These are phyloP conservation scores for Paramecium sexaurelia DNA, from an alignment of 73 alveolate species.

Conservation along the genomic window DNA sequence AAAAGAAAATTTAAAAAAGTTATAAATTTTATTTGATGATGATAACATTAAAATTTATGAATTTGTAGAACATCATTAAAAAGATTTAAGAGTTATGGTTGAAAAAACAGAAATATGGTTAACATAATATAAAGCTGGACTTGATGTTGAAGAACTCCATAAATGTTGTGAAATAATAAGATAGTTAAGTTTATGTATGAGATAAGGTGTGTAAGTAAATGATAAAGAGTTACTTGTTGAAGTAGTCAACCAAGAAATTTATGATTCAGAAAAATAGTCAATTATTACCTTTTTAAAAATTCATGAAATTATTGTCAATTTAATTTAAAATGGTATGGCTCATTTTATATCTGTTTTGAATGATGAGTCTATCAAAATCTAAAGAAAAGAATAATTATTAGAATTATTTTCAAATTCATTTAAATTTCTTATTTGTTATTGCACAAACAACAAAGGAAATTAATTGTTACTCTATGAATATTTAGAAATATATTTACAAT, in stretches of 20 bases:
- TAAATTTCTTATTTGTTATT: conserved; percentile 26
- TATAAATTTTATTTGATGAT: conserved; percentile 59
- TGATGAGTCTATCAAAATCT: neutral
- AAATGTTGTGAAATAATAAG: neutral
- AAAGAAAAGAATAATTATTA: neutral
- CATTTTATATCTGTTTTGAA: conserved; percentile 22
- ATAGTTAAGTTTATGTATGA: conserved; percentile 9
- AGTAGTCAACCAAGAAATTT: neutral
- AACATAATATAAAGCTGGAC: conserved; percentile 3
- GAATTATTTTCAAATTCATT: conserved; percentile 32
- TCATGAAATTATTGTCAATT: conserved; percentile 24
- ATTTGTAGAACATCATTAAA: conserved; percentile 25
- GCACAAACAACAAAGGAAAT: conserved; percentile 35
- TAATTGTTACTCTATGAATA: neutral
- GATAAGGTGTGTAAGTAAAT: conserved; percentile 13
- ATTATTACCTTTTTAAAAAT: conserved; percentile 49
- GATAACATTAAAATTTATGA: conserved; percentile 12
- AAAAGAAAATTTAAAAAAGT: conserved; percentile 28
- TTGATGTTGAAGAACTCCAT: neutral
- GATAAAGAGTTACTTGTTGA: conserved; percentile 24
- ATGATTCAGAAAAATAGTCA: conserved; percentile 53
- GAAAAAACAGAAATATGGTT: conserved; percentile 67
- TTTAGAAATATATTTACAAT: conserved; percentile 2
- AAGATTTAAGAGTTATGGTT: neutral
- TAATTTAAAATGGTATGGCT: conserved; percentile 61